Conservation (phyloP, 768 basidiomycete species). For the Trametes sanguinea region DNA sequence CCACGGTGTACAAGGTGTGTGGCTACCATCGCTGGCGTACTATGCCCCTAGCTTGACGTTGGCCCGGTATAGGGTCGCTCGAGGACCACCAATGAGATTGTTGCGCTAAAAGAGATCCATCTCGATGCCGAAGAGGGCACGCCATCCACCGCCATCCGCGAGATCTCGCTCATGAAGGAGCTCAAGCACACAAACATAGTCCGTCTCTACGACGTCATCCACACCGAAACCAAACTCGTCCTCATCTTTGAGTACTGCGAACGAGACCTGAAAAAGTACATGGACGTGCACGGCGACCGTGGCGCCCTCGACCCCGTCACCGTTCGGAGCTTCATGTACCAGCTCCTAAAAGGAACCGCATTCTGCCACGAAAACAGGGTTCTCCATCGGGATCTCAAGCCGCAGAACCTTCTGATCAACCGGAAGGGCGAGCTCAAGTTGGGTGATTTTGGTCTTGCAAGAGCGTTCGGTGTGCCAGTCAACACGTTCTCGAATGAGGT, state of each 20-base stretch:
- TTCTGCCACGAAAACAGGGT: slow-evolving; percentile 99
- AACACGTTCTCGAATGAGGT: slow-evolving; percentile 99
- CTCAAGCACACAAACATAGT: slow-evolving; percentile 99
- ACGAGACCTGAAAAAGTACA: slow-evolving; percentile 98
- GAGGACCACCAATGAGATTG: slow-evolving; percentile 96
- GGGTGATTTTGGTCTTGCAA: slow-evolving; percentile 95
- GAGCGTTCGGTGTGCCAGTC: slow-evolving; percentile 98
- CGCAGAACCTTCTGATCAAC: slow-evolving; percentile 97
- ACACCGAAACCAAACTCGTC: slow-evolving; percentile 96
- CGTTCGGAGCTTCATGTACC: slow-evolving; percentile 96
- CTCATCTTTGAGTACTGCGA: slow-evolving; percentile 99
- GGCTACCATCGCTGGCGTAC: slow-evolving; percentile 15
- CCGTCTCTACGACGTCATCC: slow-evolving; percentile 96
- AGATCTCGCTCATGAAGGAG: slow-evolving; percentile 99
- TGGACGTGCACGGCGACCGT: slow-evolving; percentile 97
- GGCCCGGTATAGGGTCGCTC: slow-evolving; percentile 72
- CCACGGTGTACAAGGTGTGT: slow-evolving; percentile 94
- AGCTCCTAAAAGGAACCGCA: slow-evolving; percentile 93
- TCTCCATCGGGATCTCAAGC: slow-evolving; percentile 95
- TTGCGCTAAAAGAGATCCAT: slow-evolving; percentile 98
- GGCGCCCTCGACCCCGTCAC: slow-evolving; percentile 90
- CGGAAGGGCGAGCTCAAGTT: slow-evolving; percentile 95
- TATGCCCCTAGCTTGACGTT: slow-evolving; percentile 1
- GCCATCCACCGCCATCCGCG: slow-evolving; percentile 96
- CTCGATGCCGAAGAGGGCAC: slow-evolving; percentile 99